These are phyloP conservation scores for Cupressus sempervirens DNA, from an alignment of 75 land plant species.

Conservation along the genomic window DNA sequence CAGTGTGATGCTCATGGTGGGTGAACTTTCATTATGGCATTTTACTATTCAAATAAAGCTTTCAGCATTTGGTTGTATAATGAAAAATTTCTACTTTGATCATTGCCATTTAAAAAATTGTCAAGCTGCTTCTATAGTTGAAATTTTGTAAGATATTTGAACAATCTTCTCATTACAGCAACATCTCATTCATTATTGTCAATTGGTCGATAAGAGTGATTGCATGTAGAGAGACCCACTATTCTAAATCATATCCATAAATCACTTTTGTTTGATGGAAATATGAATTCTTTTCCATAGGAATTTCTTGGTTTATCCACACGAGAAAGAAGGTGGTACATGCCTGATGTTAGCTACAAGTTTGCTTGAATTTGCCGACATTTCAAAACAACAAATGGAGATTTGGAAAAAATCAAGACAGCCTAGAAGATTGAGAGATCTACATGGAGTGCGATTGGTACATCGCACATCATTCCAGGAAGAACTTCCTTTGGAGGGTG, in stretches of 20 bases:
- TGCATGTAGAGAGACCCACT: background rate
- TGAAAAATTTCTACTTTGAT: background rate
- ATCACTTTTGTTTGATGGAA: background rate
- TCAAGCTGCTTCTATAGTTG: background rate
- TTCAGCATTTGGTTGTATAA: background rate
- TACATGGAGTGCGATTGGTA: slow-evolving; percentile 46
- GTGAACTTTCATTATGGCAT: background rate
- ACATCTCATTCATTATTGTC: background rate
- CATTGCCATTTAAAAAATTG: background rate
- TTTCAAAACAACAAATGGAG: background rate
- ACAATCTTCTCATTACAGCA: background rate
- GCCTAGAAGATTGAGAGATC: slow-evolving; percentile 26
- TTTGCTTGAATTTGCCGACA: background rate
- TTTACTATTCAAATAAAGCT: background rate
- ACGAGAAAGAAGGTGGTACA: background rate
- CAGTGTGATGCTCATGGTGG: background rate
- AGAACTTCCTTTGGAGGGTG: slow-evolving; percentile 16
- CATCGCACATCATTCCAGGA: slow-evolving; percentile 33
- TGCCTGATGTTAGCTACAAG: background rate
- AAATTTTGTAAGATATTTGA: background rate
- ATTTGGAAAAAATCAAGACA: slow-evolving; percentile 7
- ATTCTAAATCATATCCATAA: background rate
- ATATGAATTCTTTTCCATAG: background rate
- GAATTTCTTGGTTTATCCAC: background rate
- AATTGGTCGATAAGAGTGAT: background rate